Percentiles rank a stretch among this genome's conserved stretches.
Conservation (phyloP, 2,329 filamentous ascomycete genomes). For the Drechslerella stenobrocha region DNA sequence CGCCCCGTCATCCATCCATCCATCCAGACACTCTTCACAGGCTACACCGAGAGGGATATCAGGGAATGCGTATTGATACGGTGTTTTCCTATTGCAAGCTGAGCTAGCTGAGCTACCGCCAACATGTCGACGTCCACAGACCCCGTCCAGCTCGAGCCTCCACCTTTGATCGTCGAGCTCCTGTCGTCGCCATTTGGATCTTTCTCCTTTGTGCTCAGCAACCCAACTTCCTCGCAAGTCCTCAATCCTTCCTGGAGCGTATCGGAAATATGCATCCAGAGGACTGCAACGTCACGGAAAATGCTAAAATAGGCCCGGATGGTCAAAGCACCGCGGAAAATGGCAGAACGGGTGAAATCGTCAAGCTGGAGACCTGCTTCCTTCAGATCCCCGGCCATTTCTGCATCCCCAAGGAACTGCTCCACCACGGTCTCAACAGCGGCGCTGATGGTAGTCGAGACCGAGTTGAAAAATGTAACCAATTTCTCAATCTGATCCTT, state of each 20-base stretch:
- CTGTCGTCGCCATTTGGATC: no score
- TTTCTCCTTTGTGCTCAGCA: no score
- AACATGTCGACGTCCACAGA: no score
- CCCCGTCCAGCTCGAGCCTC: no score
- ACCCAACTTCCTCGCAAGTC: background rate
- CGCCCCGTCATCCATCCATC: no score
- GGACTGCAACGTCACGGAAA: background rate
- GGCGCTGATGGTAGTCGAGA: background rate
- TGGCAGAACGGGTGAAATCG: background rate
- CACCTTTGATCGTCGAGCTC: no score
- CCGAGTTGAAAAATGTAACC: background rate
- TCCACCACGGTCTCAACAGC: no score
- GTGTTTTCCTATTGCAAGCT: no score
- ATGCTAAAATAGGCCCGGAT: constrained; percentile 1
- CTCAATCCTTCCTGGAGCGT: background rate
- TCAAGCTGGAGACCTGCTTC: background rate
- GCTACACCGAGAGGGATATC: no score
- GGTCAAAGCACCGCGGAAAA: background rate
- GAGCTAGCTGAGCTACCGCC: no score
- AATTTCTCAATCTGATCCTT: background rate
- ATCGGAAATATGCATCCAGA: background rate
- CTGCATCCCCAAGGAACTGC: background rate
- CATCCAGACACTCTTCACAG: no score
- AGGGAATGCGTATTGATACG: no score
- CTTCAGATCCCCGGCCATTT: background rate